Evolutionary conservation across 306 rosid genomes (phyloP).

Genomic region (Rosa persica): DNA sequence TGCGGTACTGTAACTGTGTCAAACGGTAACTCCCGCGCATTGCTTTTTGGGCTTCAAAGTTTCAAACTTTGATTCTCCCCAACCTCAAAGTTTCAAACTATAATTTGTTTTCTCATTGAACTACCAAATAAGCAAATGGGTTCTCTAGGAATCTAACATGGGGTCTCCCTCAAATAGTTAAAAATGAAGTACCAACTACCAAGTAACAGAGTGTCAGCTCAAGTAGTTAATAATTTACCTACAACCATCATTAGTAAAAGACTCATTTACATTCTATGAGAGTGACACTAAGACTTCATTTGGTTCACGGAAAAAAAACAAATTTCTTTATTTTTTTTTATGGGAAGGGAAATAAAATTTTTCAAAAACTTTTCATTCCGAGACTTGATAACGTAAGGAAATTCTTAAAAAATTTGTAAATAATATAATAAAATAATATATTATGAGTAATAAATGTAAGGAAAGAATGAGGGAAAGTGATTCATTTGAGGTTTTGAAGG

Average conservation of each 20-base stretch:
- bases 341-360: no score
- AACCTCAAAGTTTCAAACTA: slow-evolving; percentile 1
- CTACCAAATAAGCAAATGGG: neutral
- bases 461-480: no score
- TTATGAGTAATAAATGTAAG: no score
- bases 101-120: no score
- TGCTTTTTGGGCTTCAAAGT: neutral
- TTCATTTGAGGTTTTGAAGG: no score
- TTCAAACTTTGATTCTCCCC: neutral
- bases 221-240: neutral
- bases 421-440: no score
- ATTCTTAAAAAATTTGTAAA: no score
- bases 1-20: slow-evolving; percentile 33
- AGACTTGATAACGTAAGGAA: no score
- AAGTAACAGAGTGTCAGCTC: neutral
- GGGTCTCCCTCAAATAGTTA: neutral
- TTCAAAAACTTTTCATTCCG: no score
- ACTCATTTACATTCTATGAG: neutral
- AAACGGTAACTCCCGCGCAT: slow-evolving; percentile 37
- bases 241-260: neutral
- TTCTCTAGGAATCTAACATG: neutral
- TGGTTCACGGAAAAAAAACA: no score
- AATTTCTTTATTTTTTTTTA: no score
- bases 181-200: neutral
- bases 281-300: no score